Conservation (phyloP, 2,329 filamentous ascomycete species). For the Fusarium concolor region DNA sequence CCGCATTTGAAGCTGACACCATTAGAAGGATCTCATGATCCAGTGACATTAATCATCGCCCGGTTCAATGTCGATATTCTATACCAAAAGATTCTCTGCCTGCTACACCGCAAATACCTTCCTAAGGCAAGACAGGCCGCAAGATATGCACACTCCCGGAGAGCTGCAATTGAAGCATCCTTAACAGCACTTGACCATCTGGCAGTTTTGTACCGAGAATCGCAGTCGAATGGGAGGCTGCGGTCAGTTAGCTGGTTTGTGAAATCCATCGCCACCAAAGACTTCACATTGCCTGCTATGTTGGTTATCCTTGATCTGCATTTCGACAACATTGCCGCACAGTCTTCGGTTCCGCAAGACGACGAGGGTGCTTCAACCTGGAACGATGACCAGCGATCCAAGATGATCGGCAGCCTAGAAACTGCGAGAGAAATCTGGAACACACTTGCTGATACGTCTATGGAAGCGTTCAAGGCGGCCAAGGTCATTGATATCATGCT, state of each 20-base stretch:
- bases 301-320: conserved; percentile 86
- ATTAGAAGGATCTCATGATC: conserved; percentile 80
- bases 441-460: conserved; percentile 77
- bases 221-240: conserved; percentile 76
- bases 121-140: conserved; percentile 80
- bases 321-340: conserved; percentile 67
- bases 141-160: conserved; percentile 85
- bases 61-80: conserved; percentile 86
- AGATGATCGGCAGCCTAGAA: conserved; percentile 82
- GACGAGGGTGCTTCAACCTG: conserved; percentile 65
- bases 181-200: conserved; percentile 85
- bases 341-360: conserved; percentile 54
- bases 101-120: conserved; percentile 90
- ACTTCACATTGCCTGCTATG: conserved; percentile 89
- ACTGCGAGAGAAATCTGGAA: conserved; percentile 84
- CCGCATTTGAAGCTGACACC: conserved; percentile 81
- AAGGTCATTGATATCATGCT: conserved; percentile 87
- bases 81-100: conserved; percentile 88
- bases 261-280: conserved; percentile 81
- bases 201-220: conserved; percentile 78
- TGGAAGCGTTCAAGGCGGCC: conserved; percentile 91
- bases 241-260: conserved; percentile 82
- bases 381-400: conserved; percentile 70
- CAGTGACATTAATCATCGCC: conserved; percentile 86
- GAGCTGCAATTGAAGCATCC: conserved; percentile 86